These are phyloP conservation scores for Dioscorea zingiberensis DNA, from an alignment of 106 monocot species.

Conservation along the genomic window DNA sequence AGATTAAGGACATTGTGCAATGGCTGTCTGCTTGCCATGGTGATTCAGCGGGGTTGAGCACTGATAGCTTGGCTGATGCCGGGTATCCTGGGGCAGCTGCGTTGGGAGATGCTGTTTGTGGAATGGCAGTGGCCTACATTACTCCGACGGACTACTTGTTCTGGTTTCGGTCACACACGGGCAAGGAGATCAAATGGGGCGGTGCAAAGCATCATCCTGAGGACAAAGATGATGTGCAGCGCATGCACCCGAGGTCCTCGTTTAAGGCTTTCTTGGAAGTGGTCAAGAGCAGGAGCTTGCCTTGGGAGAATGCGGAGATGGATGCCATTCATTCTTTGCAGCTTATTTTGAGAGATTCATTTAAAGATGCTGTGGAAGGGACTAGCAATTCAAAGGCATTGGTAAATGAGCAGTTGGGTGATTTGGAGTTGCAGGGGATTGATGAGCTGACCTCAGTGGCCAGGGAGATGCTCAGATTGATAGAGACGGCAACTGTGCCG, in stretches of 20 bases:
- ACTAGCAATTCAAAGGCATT: slow-evolving; percentile 48
- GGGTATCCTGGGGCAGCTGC: slow-evolving; percentile 65
- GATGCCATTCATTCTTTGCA: slow-evolving; percentile 93
- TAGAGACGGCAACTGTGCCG: slow-evolving; percentile 88
- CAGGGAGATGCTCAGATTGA: slow-evolving; percentile 93
- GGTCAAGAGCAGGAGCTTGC: slow-evolving; percentile 81
- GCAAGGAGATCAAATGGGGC: slow-evolving; percentile 96
- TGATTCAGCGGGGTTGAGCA: slow-evolving; percentile 85
- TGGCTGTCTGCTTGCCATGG: slow-evolving; percentile 64
- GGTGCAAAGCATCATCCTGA: slow-evolving; percentile 95
- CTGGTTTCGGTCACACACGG: slow-evolving; percentile 93
- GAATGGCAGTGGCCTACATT: slow-evolving; percentile 87
- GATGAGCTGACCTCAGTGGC: slow-evolving; percentile 90
- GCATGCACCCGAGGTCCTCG: slow-evolving; percentile 90
- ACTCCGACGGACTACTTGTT: slow-evolving; percentile 74
- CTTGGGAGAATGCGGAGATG: slow-evolving; percentile 98
- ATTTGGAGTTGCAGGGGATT: slow-evolving; percentile 73
- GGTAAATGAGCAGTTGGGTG: slow-evolving; percentile 32
- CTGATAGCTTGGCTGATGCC: slow-evolving; percentile 85
- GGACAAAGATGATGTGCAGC: slow-evolving; percentile 84
- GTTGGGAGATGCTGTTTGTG: slow-evolving; percentile 80
- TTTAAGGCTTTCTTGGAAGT: slow-evolving; percentile 94
- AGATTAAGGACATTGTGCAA: slow-evolving; percentile 77
- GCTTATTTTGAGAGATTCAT: slow-evolving; percentile 86
- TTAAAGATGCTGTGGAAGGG: slow-evolving; percentile 45